Conservation (phyloP, 139 green algal genomes). For the Auxenochlorella protothecoides region DNA sequence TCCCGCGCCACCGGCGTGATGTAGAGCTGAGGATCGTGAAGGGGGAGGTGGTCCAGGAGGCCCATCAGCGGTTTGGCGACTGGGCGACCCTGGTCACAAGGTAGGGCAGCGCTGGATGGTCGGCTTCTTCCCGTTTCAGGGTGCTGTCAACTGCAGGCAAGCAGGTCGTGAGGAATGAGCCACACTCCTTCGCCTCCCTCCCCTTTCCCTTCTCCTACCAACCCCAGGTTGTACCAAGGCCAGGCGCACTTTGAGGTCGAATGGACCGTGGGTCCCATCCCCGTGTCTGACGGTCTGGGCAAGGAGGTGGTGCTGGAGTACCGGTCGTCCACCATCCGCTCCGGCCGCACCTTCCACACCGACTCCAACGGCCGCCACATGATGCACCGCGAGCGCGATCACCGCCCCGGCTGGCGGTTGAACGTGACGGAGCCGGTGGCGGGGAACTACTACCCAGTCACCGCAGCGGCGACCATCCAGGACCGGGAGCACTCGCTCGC, state of each 20-base stretch:
- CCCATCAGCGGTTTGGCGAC: slow-evolving; percentile 31
- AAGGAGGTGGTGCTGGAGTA: slow-evolving; percentile 41
- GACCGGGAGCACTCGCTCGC: slow-evolving; percentile 20
- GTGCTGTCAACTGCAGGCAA: too few species aligned
- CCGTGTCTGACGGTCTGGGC: slow-evolving; percentile 40
- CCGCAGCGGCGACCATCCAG: slow-evolving; percentile 38
- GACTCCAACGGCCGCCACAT: slow-evolving; percentile 68
- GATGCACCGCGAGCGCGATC: slow-evolving; percentile 33
- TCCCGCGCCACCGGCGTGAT: not conserved
- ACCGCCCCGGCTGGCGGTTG: slow-evolving; percentile 47
- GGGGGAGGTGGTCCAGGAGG: slow-evolving; percentile 43
- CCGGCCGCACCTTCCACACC: slow-evolving; percentile 38
- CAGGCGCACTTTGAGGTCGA: slow-evolving; percentile 43
- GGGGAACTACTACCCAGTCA: slow-evolving; percentile 73
- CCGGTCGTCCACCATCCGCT: slow-evolving; percentile 8
- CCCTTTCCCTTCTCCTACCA: not conserved
- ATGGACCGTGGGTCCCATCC: slow-evolving; percentile 66
- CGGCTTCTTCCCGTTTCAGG: not conserved
- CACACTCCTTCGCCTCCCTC: not conserved
- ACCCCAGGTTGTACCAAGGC: slow-evolving; percentile 30
- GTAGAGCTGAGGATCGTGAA: not conserved
- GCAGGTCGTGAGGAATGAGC: too few species aligned
- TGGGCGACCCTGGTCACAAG: slow-evolving; percentile 40
- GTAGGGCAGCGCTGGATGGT: not conserved
- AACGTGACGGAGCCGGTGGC: slow-evolving; percentile 42